Evolutionary conservation across 495 filamentous ascomycete species (phyloP), one percentile per base, ranked within the genome.

Genomic region (Darksidea phi): DNA sequence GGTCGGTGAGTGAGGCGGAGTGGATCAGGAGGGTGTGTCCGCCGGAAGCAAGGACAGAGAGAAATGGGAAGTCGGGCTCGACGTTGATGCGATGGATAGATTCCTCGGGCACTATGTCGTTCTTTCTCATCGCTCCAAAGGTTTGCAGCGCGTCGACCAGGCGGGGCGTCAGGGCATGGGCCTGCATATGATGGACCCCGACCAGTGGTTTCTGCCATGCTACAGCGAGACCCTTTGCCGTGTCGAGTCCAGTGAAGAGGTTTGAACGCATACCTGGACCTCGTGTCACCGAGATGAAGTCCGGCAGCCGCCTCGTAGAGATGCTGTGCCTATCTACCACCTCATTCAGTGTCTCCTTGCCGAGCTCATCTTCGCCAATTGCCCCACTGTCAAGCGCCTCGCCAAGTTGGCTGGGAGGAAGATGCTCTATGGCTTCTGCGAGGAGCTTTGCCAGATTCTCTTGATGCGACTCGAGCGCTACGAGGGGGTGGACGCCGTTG

Each of bases 181-280:
- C 94, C 70, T 97, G 92, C 94, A 98, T 97, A 72, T 98, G 94
- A 67, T 98, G 86, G 0, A 97, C 89, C 0, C 83, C 94, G 1
- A 97, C 70, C 25, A 97, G 74, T 91, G 1, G 90, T 77, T 45
- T 60, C 15, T 37, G 8, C 89, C 87, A 93, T 34, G 88, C 91
- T 24, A 88, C 75, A 0, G 92, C 87, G 4, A 98, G 81, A 1
- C 88, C 94, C 73, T 97, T 97, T 17, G 91, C 94, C 1, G 83
- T 87, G 71, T 94, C 87, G 3, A 97, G 69, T 0, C 94, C 94
- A 5, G 84, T 79, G 3, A 83, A 78, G 3, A 98, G 78, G 66
- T 86, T 86, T 13, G 86, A 77, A 1, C 80, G 75, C 88, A 98
- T 96, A 5, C 94, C 94, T 0, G 94, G 94, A 0, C 94, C 94